phyloP scores from a whole-genome alignment of 345 rosid species.

The Gossypium longicalyx region DNA sequence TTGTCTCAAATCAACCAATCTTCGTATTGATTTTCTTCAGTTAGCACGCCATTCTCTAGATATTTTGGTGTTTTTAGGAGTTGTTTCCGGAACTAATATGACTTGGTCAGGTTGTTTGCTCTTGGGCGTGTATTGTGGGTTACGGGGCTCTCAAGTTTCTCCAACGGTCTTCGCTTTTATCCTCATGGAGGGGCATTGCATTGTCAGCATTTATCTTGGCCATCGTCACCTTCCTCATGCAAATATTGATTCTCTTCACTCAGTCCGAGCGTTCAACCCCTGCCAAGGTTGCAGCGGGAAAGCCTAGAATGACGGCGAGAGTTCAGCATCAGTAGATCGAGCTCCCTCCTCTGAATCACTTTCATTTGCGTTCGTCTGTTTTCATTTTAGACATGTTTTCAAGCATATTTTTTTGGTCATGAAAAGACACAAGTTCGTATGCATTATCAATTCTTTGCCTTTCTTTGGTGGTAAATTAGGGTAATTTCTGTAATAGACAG shows the following conservation, averaged over 20 bases:
- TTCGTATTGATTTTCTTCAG: neutral
- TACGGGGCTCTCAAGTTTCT: conserved; percentile 53
- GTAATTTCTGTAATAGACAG: conserved; percentile 17
- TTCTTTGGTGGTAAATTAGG: neutral
- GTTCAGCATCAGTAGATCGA: conserved; percentile 27
- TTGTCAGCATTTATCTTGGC: conserved; percentile 47
- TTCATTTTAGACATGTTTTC: neutral
- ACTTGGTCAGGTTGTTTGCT: conserved; percentile 52
- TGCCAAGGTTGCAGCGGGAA: conserved; percentile 60
- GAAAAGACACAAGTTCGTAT: conserved; percentile 11
- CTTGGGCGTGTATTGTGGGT: conserved; percentile 52
- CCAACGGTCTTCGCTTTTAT: conserved; percentile 58
- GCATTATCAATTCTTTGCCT: conserved; percentile 19
- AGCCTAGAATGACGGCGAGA: conserved; percentile 31
- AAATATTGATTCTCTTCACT: conserved; percentile 66
- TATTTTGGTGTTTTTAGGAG: neutral
- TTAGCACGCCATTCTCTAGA: neutral
- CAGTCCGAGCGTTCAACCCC: conserved; percentile 86
- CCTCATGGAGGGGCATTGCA: conserved; percentile 77
- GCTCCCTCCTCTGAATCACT: conserved; percentile 8
- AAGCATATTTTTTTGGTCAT: conserved; percentile 10
- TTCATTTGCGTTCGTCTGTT: neutral
- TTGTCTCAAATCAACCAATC: neutral
- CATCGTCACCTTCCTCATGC: conserved; percentile 69
- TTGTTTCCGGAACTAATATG: conserved; percentile 10